phyloP scores from a whole-genome alignment of 2,329 filamentous ascomycete genomes.

The Neonectria sp. region DNA sequence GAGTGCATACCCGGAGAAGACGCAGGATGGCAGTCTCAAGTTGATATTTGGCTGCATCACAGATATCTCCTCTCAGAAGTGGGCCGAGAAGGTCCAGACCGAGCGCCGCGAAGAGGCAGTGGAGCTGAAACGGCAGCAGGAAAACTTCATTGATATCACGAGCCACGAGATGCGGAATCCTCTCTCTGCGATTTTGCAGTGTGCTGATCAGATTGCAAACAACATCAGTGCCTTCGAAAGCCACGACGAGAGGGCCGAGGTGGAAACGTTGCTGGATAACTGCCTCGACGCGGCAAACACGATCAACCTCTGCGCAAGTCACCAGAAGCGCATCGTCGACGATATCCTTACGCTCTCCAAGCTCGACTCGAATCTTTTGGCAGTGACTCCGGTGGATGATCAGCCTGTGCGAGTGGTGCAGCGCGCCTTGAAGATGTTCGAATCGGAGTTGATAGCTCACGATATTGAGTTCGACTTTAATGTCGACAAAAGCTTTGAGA shows the following conservation, averaged over 20 bases:
- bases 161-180: slow-evolving; percentile 85
- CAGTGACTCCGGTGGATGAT: slow-evolving; percentile 79
- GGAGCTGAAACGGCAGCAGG: slow-evolving; percentile 81
- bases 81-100: slow-evolving; percentile 85
- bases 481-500: slow-evolving; percentile 77
- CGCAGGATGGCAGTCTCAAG: slow-evolving; percentile 75
- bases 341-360: slow-evolving; percentile 78
- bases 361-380: slow-evolving; percentile 78
- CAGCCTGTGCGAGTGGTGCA: slow-evolving; percentile 79
- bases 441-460: slow-evolving; percentile 80
- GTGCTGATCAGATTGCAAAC: slow-evolving; percentile 79
- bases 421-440: slow-evolving; percentile 83
- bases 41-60: slow-evolving; percentile 86
- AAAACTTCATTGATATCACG: slow-evolving; percentile 82
- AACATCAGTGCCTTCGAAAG: slow-evolving; percentile 62
- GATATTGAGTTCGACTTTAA: slow-evolving; percentile 80
- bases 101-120: slow-evolving; percentile 85
- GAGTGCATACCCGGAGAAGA: slow-evolving; percentile 81
- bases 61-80: slow-evolving; percentile 89
- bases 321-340: slow-evolving; percentile 81
- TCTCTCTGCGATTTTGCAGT: slow-evolving; percentile 81
- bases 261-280: slow-evolving; percentile 65
- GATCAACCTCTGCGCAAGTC: slow-evolving; percentile 84
- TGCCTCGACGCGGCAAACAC: slow-evolving; percentile 85
- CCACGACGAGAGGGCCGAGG: slow-evolving; percentile 57